Conservation (phyloP, 768 basidiomycete genomes). For the Omphalotus guepiniiformis region DNA sequence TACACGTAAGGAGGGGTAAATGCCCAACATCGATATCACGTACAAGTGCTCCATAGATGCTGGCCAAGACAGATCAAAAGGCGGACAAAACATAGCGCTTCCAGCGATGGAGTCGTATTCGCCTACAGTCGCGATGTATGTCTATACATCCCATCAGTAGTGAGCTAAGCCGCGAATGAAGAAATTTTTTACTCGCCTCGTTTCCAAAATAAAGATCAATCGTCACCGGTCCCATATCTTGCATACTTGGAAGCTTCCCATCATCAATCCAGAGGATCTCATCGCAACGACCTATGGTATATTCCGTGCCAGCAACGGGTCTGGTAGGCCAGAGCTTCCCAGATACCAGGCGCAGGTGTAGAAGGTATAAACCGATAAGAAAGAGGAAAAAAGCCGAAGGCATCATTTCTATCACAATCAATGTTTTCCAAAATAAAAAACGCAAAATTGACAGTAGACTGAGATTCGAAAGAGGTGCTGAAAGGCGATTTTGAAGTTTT, state of each 20-base stretch:
- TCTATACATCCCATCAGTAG: slow-evolving; percentile 31
- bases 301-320: slow-evolving; percentile 42
- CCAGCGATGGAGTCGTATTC: slow-evolving; percentile 33
- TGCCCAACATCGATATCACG: too few relatives aligned
- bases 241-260: slow-evolving; percentile 32
- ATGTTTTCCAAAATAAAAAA: too few relatives aligned
- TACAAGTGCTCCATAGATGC: slow-evolving; percentile 32
- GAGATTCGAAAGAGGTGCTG: too few relatives aligned
- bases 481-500: too few relatives aligned
- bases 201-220: slow-evolving; percentile 44
- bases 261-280: slow-evolving; percentile 51
- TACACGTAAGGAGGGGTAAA: too few relatives aligned
- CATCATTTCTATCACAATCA: slow-evolving; percentile 1
- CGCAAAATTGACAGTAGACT: too few relatives aligned
- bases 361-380: not conserved
- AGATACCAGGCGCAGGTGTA: not conserved
- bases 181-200: slow-evolving; percentile 30
- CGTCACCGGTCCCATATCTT: slow-evolving; percentile 35
- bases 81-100: slow-evolving; percentile 26
- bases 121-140: slow-evolving; percentile 39
- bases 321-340: slow-evolving; percentile 48
- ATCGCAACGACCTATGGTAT: slow-evolving; percentile 38
- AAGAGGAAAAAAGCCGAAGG: not conserved
- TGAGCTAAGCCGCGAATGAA: not conserved
- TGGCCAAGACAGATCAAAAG: slow-evolving; percentile 22